Evolutionary conservation across 164 flowering plant genomes (phyloP).

Genomic region (Kingdonia uniflora): DNA sequence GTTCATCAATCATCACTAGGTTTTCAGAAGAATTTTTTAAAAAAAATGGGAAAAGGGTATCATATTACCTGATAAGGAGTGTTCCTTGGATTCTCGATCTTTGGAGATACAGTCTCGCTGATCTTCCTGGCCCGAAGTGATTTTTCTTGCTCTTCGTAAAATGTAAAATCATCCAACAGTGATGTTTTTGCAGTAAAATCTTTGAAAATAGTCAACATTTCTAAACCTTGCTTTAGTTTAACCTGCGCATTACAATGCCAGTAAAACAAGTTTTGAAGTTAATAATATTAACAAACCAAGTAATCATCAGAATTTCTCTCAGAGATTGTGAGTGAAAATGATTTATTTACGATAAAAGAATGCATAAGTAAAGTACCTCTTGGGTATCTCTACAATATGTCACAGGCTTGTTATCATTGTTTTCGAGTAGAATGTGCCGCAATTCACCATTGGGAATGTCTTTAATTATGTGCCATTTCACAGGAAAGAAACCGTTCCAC

Average conservation of each 20-base stretch:
- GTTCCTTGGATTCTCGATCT: too few species aligned
- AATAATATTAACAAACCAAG: not conserved
- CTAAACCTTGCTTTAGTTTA: not conserved
- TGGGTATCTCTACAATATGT: constrained; percentile 1
- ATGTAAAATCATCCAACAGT: constrained; percentile 1
- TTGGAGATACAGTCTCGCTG: too few species aligned
- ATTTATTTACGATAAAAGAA: not conserved
- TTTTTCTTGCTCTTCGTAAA: not conserved
- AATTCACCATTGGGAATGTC: not conserved
- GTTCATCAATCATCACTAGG: too few species aligned
- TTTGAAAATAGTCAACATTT: constrained; percentile 1
- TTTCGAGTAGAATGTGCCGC: not conserved
- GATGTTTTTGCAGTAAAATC: not conserved
- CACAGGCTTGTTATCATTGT: constrained; percentile 6
- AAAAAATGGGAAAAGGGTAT: too few species aligned
- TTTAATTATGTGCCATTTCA: constrained; percentile 5
- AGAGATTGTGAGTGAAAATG: too few species aligned
- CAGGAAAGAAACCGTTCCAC: constrained; percentile 6
- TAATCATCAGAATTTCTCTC: too few species aligned
- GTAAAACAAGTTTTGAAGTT: not conserved
- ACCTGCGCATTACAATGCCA: not conserved
- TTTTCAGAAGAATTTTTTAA: too few species aligned
- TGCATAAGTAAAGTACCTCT: not conserved
- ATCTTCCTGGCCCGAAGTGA: constrained; percentile 1
- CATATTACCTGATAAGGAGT: too few species aligned